Evolutionary conservation across 495 filamentous ascomycete species (phyloP).

Genomic region (Bacidia rubella): DNA sequence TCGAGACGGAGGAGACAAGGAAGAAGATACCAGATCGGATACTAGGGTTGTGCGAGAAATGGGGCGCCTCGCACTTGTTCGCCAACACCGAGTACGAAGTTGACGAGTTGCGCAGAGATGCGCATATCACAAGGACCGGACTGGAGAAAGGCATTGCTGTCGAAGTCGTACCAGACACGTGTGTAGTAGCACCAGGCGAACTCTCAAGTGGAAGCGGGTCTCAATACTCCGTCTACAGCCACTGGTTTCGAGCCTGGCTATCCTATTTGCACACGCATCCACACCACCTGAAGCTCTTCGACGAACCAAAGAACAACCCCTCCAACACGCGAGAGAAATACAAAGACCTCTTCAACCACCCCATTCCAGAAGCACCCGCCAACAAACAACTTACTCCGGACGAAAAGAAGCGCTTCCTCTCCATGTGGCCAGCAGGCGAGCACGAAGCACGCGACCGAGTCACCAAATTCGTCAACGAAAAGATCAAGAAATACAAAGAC

Average conservation of each 20-base stretch:
- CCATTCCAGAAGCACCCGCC: slow-evolving; percentile 49
- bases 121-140: slow-evolving; percentile 45
- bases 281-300: slow-evolving; percentile 45
- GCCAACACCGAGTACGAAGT: slow-evolving; percentile 49
- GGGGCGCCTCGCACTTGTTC: slow-evolving; percentile 53
- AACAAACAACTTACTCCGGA: slow-evolving; percentile 48
- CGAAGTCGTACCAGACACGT: slow-evolving; percentile 61
- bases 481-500: slow-evolving; percentile 45
- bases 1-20: slow-evolving; percentile 57
- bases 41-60: slow-evolving; percentile 53
- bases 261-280: slow-evolving; percentile 54
- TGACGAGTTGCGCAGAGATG: slow-evolving; percentile 54
- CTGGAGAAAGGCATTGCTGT: slow-evolving; percentile 49
- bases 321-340: slow-evolving; percentile 37
- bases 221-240: slow-evolving; percentile 74
- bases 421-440: slow-evolving; percentile 70
- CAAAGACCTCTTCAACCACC: slow-evolving; percentile 44
- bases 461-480: slow-evolving; percentile 55
- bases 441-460: slow-evolving; percentile 56
- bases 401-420: slow-evolving; percentile 41
- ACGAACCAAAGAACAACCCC: slow-evolving; percentile 50
- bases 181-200: slow-evolving; percentile 61
- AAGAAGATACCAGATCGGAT: slow-evolving; percentile 49
- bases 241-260: slow-evolving; percentile 66
- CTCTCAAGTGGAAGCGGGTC: slow-evolving; percentile 50